Evolutionary conservation across 2,329 filamentous ascomycete species (phyloP).

Genomic region (Diaporthe citriasiana): DNA sequence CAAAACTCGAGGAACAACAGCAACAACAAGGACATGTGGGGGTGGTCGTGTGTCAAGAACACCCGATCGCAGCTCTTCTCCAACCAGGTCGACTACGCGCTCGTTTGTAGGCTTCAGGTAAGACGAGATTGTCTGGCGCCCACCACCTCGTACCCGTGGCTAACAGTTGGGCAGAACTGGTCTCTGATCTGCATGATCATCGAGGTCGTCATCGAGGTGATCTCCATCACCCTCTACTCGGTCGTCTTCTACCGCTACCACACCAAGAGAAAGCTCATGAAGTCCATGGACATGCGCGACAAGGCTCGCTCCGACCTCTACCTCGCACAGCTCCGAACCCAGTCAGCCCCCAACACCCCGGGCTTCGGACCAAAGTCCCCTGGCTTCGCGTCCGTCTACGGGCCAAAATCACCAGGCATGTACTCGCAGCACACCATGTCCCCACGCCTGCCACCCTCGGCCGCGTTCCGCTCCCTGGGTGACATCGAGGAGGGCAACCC

Average conservation of each 20-base stretch:
- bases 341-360: slow-evolving; percentile 95
- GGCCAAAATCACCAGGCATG: slow-evolving; percentile 50
- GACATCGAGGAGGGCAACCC: slow-evolving; percentile 57
- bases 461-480: slow-evolving; percentile 62
- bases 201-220: slow-evolving; percentile 91
- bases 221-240: slow-evolving; percentile 93
- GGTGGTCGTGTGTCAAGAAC: slow-evolving; percentile 97
- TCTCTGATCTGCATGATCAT: slow-evolving; percentile 96
- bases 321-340: slow-evolving; percentile 84
- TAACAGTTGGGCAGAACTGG: slow-evolving; percentile 79
- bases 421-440: slow-evolving; percentile 69
- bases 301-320: slow-evolving; percentile 95
- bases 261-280: slow-evolving; percentile 93
- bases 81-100: slow-evolving; percentile 86
- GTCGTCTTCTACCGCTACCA: slow-evolving; percentile 98
- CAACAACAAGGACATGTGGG: slow-evolving; percentile 92
- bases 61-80: slow-evolving; percentile 82
- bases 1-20: slow-evolving; percentile 82
- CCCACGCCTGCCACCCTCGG: slow-evolving; percentile 70
- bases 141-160: neutral
- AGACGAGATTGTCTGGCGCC: slow-evolving; percentile 47
- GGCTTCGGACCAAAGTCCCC: slow-evolving; percentile 82
- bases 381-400: slow-evolving; percentile 54
- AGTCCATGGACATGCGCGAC: slow-evolving; percentile 97
- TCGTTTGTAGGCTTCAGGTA: slow-evolving; percentile 91